Conservation (phyloP, 2,329 filamentous ascomycete genomes). For the Neoarthrinium moseri region DNA sequence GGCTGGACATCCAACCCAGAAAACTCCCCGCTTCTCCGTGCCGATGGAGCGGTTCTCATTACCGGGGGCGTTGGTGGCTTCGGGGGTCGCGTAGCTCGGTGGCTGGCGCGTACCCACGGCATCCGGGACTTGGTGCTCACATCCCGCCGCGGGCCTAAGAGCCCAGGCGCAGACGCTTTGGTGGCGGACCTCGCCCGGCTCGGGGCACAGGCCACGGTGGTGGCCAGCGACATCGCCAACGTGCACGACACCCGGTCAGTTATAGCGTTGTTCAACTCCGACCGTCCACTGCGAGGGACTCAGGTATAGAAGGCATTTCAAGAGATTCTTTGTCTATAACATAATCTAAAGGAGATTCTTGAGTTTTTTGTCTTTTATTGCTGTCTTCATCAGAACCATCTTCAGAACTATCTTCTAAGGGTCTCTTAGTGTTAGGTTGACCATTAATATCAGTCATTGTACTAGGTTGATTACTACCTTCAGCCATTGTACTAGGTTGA, state of each 20-base stretch:
- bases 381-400: too few relatives aligned
- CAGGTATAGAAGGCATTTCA: too few relatives aligned
- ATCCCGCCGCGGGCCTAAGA: slow-evolving; percentile 25
- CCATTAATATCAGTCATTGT: too few relatives aligned
- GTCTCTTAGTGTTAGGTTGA: too few relatives aligned
- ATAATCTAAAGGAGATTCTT: too few relatives aligned
- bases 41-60: slow-evolving; percentile 25
- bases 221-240: slow-evolving; percentile 22
- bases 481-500: too few relatives aligned
- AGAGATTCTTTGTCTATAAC: too few relatives aligned
- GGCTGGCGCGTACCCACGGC: slow-evolving; percentile 21
- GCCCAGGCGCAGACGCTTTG: slow-evolving; percentile 20
- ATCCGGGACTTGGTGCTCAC: slow-evolving; percentile 26
- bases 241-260: slow-evolving; percentile 16
- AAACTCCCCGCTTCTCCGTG: slow-evolving; percentile 15
- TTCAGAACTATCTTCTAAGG: too few relatives aligned
- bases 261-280: slow-evolving; percentile 18
- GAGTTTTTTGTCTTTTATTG: too few relatives aligned
- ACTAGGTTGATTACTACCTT: too few relatives aligned
- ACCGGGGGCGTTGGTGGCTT: slow-evolving; percentile 27
- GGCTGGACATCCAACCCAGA: slow-evolving; percentile 4
- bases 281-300: slow-evolving; percentile 29
- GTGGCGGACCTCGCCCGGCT: slow-evolving; percentile 19
- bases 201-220: slow-evolving; percentile 20
- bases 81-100: slow-evolving; percentile 22